Conservation (phyloP, 441 rosid genomes). For the Erodium moschatum region DNA sequence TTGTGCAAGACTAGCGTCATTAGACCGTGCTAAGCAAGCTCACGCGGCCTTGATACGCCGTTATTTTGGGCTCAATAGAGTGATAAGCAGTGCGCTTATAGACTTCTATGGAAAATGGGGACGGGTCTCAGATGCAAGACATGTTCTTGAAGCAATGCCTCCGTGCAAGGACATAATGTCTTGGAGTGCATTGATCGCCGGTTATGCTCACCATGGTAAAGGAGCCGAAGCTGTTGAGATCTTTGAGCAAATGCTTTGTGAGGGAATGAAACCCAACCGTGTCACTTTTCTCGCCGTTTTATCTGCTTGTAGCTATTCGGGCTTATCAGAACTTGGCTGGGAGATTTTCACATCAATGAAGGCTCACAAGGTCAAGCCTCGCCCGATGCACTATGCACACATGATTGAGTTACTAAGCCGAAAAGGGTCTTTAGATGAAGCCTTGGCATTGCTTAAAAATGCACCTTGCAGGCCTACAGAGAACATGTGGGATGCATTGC, state of each 20-base stretch:
- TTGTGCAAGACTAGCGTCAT: slow-evolving; percentile 64
- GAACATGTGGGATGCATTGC: slow-evolving; percentile 90
- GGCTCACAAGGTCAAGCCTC: slow-evolving; percentile 60
- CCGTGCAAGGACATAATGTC: slow-evolving; percentile 48
- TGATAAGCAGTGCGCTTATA: slow-evolving; percentile 67
- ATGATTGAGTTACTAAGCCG: slow-evolving; percentile 76
- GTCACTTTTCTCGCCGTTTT: slow-evolving; percentile 76
- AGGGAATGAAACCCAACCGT: slow-evolving; percentile 56
- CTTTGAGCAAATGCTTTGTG: slow-evolving; percentile 59
- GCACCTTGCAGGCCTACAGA: slow-evolving; percentile 61
- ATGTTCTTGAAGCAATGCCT: slow-evolving; percentile 63
- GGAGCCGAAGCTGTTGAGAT: slow-evolving; percentile 62
- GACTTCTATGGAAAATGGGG: slow-evolving; percentile 98
- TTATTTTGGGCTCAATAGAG: slow-evolving; percentile 63
- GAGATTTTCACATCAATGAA: slow-evolving; percentile 68
- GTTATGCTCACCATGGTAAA: slow-evolving; percentile 71
- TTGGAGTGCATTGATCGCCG: slow-evolving; percentile 85
- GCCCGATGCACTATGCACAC: slow-evolving; percentile 80
- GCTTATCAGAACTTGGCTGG: slow-evolving; percentile 67
- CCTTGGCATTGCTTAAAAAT: slow-evolving; percentile 54
- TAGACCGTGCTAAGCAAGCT: slow-evolving; percentile 70
- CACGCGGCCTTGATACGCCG: slow-evolving; percentile 61
- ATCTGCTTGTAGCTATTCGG: slow-evolving; percentile 73
- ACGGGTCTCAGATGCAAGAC: slow-evolving; percentile 60
- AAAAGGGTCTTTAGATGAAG: slow-evolving; percentile 79